Base-by-base conservation (phyloP, 352 stramenopile genomes). In the Globisporangium polare region DNA sequence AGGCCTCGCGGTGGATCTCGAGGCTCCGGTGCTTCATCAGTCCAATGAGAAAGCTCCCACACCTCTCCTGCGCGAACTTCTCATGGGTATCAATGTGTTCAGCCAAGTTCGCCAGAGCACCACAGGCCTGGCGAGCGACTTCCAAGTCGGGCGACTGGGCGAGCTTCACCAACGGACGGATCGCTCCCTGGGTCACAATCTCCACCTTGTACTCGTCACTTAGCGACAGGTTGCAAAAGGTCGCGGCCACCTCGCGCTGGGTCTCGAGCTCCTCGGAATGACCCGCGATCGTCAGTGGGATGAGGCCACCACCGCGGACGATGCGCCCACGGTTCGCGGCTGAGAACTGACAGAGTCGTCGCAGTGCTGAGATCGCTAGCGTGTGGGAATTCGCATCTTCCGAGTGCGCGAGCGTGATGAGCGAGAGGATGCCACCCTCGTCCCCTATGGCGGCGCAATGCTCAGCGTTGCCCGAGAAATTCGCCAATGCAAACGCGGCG, bases 1-100 rank as follows among this genome's bases (percentile, higher is more conserved):
- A 90, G 1, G 95, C 92, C 69, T 98, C 96, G n/a, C 95, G 86
- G 71, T 98, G 93, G 31, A 98, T 97, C 67, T 97, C 91, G 49
- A 97, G 71, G 65, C 78, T 84, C 27, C 77, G 74, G 58, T 95
- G 89, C 56, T 90, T 85, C 74, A 98, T 86, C 12, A 96, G 67
- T 9, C 70, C 80, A 35, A 92, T 89, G 2, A 94, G 58, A 55
- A 89, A 92, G 29, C 73, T 69, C 5, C 89, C 86, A 42, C 89
- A 89, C 6, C 78, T 76, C 53, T 77, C 77, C 2, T 77, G 77
- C 1, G 80, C 84, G 41, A 99, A 97, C 31, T 79, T 67, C n/a
- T 84, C 70, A 72, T 99, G 96, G 2, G 92, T 98, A 33, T 98
- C 88, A 22, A 97, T 66, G 51, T 98, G 92, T 66, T 99, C 96